Base-by-base conservation (phyloP, 164 flowering plant genomes). In the Euptelea pleiosperma region DNA sequence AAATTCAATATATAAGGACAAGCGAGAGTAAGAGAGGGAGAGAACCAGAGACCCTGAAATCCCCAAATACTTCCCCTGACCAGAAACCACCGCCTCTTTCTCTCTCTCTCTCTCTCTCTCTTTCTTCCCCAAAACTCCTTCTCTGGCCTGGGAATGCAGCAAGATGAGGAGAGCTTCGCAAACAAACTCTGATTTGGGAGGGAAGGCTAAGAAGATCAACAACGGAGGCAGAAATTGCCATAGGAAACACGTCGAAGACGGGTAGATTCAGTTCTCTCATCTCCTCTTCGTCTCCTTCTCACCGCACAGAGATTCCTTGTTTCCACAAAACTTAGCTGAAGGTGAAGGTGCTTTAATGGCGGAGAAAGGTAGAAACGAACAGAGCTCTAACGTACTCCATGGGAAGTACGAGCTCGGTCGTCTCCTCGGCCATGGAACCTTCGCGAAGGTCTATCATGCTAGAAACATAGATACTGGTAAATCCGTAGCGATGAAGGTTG, bases 201-300 rank as follows among this genome's bases (percentile, higher is more conserved):
- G 63, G 0, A 37, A 49, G 6, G 45, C 55, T 19, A 57, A 58
- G 36, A 56, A 63, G 49, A 56, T 45, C 58, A 52, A 54, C 55
- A 52, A 36, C 64, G 72, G 79, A 64, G 77, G 75, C 72, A 36
- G 86, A 28, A 80, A 55, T 43, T 80, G 83, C 68, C 88, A 83
- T 67, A 82, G 85, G 47, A 83, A 83, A 59, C 82, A 80, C 77
- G 82, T 81, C 15, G 85, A 80, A 46, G 85, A 83, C 85, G 83
- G 88, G 75, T 83, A 82, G 82, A 11, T 50, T 25, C 8, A n/a
- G 0, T 6, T 6, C 10, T 34, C 37, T 25, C 15, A 25, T 25
- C 41, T 46, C 29, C 34, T 28, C n/a, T 9, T 54, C 24, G 26
- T 8, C n/a, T 39, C 48, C 48, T 28, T 31, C 34, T 24, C 14